Conservation (phyloP, 2,329 filamentous ascomycete genomes). For the Chaetomium sp. region DNA sequence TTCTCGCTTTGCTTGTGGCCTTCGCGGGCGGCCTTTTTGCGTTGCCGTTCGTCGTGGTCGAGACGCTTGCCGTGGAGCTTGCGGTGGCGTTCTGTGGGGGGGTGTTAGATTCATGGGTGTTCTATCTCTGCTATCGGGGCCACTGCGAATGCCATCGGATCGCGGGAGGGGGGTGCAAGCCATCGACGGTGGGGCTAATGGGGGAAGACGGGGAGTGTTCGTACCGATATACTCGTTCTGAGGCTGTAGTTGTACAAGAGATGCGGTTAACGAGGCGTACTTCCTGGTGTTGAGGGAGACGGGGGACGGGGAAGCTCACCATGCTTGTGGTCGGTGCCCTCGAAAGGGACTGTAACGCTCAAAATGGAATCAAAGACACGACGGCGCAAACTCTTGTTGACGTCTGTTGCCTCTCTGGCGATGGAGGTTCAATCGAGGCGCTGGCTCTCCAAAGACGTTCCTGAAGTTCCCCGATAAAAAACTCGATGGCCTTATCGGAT, state of each 20-base stretch:
- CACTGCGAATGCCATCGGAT: constrained; percentile 33
- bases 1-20: constrained; percentile 81
- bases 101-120: constrained; percentile 7
- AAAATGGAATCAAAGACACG: not conserved
- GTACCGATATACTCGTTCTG: constrained; percentile 72
- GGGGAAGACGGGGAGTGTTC: not conserved
- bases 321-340: constrained; percentile 17
- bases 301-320: constrained; percentile 14
- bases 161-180: not conserved
- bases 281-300: not conserved
- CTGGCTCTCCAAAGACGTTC: constrained; percentile 1
- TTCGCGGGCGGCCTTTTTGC: constrained; percentile 84
- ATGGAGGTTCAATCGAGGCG: constrained; percentile 4
- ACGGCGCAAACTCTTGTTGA: not conserved
- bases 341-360: constrained; percentile 11
- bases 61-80: constrained; percentile 42
- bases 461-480: constrained; percentile 19
- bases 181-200: not conserved
- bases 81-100: constrained; percentile 23
- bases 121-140: not conserved
- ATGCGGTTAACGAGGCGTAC: constrained; percentile 15
- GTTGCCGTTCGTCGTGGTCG: constrained; percentile 80
- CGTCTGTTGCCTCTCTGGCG: not conserved
- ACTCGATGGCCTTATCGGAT: constrained; percentile 17
- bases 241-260: constrained; percentile 46